Conservation (phyloP, 139 green algal genomes). For the Yamagishiella unicocca region DNA sequence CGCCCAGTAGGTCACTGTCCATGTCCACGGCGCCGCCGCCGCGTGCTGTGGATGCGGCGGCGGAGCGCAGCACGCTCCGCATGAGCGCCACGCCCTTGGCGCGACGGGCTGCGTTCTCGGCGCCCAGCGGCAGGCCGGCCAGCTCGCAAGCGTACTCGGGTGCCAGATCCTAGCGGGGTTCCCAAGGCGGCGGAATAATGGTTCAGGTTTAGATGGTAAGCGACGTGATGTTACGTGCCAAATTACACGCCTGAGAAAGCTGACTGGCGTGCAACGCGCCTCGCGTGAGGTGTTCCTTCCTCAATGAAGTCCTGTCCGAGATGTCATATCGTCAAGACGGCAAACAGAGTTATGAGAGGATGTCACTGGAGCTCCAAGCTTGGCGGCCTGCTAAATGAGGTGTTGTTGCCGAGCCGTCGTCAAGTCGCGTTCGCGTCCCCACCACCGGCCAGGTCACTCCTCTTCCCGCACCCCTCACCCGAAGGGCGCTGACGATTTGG, state of each 20-base stretch:
- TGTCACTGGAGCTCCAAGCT: too few species aligned
- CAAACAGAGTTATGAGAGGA: too few species aligned
- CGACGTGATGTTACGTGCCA: too few species aligned
- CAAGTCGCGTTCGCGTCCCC: too few species aligned
- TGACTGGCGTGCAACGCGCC: too few species aligned
- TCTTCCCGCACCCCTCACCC: slow-evolving; percentile 37
- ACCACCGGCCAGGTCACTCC: background rate
- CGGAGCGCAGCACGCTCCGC: slow-evolving; percentile 2
- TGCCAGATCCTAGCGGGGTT: slow-evolving; percentile 55
- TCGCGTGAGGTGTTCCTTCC: too few species aligned
- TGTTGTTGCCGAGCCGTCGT: too few species aligned
- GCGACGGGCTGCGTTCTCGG: slow-evolving; percentile 18
- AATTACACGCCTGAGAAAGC: too few species aligned
- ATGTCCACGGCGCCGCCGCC: background rate
- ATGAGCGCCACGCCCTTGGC: slow-evolving; percentile 42
- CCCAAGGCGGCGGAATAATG: too few species aligned
- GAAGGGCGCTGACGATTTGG: slow-evolving; percentile 56
- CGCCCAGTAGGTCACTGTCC: background rate
- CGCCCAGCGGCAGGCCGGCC: slow-evolving; percentile 46
- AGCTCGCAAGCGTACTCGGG: slow-evolving; percentile 59
- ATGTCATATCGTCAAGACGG: too few species aligned
- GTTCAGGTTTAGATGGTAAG: background rate
- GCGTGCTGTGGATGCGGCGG: background rate
- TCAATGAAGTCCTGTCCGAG: too few species aligned
- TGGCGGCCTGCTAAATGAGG: too few species aligned